These are phyloP conservation scores for Hydnum rufescens DNA, from an alignment of 768 basidiomycete species.

Conservation along the genomic window DNA sequence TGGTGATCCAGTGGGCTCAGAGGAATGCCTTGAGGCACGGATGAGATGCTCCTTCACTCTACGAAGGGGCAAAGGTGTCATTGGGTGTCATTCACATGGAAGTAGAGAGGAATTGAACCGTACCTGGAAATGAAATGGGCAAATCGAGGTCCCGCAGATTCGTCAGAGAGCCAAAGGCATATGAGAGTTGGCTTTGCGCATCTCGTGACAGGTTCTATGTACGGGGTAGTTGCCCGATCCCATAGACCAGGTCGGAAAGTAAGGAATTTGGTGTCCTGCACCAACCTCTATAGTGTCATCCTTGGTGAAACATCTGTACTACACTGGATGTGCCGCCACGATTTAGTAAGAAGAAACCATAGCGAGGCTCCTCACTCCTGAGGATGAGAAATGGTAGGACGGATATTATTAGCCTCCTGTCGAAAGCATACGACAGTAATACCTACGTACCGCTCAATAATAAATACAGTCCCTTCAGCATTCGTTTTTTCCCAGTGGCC, in stretches of 20 bases:
- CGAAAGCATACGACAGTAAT: background rate
- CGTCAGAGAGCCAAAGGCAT: slow-evolving; percentile 1
- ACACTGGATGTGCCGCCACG: slow-evolving; percentile 65
- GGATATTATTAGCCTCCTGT: background rate
- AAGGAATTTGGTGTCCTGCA: background rate
- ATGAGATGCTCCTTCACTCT: background rate
- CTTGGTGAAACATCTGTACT: slow-evolving; percentile 48
- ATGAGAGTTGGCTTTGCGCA: background rate
- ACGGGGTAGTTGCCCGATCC: background rate
- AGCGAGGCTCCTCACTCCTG: slow-evolving; percentile 60
- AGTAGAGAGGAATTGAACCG: background rate
- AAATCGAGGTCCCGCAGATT: background rate
- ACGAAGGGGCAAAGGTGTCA: background rate
- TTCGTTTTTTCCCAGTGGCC: slow-evolving; percentile 69
- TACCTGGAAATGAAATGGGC: background rate
- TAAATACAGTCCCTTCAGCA: slow-evolving; percentile 75
- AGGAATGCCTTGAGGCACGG: too few relatives aligned
- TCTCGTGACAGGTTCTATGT: background rate
- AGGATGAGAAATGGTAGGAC: slow-evolving; percentile 3
- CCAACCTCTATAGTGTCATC: slow-evolving; percentile 47
- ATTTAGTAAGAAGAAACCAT: slow-evolving; percentile 72
- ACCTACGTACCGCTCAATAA: slow-evolving; percentile 54
- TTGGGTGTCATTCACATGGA: background rate
- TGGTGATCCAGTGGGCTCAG: background rate
- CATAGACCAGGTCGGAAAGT: background rate